Conservation (phyloP, 306 rosid genomes). For the Rubus idaeus region DNA sequence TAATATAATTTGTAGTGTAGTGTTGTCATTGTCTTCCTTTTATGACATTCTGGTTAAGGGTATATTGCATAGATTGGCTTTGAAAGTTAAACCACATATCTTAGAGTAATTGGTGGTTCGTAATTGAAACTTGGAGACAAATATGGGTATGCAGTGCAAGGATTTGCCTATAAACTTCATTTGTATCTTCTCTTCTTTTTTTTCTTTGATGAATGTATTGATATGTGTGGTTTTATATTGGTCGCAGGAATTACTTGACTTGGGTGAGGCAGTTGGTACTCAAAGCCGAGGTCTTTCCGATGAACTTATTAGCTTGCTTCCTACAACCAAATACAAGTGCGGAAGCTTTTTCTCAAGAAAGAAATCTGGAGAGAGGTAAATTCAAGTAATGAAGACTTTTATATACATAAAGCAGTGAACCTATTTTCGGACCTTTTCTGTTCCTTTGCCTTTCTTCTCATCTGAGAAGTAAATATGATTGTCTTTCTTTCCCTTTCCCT, state of each 20-base stretch:
- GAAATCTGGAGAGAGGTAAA: slow-evolving; percentile 66
- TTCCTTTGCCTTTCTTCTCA: background rate
- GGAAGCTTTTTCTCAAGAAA: slow-evolving; percentile 71
- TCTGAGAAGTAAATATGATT: background rate
- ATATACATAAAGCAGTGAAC: background rate
- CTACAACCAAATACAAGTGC: slow-evolving; percentile 65
- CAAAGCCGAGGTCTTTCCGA: slow-evolving; percentile 81
- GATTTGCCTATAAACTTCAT: background rate
- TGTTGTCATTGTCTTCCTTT: background rate
- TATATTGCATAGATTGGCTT: background rate
- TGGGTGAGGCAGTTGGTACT: slow-evolving; percentile 88
- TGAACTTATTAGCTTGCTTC: slow-evolving; percentile 79
- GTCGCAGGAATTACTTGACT: slow-evolving; percentile 72
- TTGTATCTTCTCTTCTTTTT: background rate
- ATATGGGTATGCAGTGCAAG: background rate
- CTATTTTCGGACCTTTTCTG: background rate
- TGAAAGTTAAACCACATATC: background rate
- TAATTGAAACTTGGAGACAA: background rate
- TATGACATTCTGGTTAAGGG: background rate
- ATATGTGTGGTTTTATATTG: slow-evolving; percentile 10
- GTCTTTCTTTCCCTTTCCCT: background rate
- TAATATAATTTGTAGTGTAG: background rate
- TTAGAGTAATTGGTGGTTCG: background rate
- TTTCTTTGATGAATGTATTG: background rate
- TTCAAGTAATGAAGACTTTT: background rate